These are phyloP conservation scores for Capsicum rhomboideum DNA, from an alignment of 257 asterid genomes.

Conservation along the genomic window DNA sequence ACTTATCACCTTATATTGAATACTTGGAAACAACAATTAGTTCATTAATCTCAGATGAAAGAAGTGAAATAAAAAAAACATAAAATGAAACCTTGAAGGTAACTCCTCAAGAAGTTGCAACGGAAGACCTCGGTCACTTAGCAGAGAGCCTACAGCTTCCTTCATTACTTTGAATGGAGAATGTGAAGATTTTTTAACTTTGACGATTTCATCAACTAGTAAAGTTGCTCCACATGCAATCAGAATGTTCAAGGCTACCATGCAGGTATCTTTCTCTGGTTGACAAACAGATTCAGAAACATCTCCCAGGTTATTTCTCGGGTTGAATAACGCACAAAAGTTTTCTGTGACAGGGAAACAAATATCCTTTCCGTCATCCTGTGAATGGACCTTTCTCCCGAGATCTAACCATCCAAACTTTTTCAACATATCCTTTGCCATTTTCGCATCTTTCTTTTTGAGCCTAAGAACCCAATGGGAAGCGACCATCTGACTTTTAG, in stretches of 20 bases:
- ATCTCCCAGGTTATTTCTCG: conserved; percentile 18
- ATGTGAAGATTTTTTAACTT: conserved; percentile 47
- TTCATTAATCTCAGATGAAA: not conserved
- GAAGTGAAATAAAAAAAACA: not conserved
- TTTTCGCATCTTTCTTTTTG: conserved; percentile 60
- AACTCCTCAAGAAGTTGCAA: conserved; percentile 59
- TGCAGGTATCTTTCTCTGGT: conserved; percentile 35
- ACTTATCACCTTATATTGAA: not conserved
- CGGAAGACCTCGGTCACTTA: conserved; percentile 43
- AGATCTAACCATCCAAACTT: conserved; percentile 88
- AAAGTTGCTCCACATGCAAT: conserved; percentile 49
- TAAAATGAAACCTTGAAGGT: conserved; percentile 67
- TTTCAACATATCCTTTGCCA: conserved; percentile 74
- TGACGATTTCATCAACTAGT: conserved; percentile 52
- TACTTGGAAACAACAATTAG: not conserved
- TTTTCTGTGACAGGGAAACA: conserved; percentile 67
- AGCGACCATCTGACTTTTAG: conserved; percentile 15
- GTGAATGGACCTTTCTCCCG: conserved; percentile 65
- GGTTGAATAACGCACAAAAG: conserved; percentile 38
- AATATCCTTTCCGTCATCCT: conserved; percentile 49
- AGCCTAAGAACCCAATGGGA: conserved; percentile 50
- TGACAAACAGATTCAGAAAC: conserved; percentile 20
- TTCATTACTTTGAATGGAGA: conserved; percentile 69
- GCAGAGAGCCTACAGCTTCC: conserved; percentile 64
- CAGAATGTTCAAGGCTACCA: conserved; percentile 48